phyloP scores from a whole-genome alignment of 2,329 filamentous ascomycete genomes.

The Fusarium sp. region DNA sequence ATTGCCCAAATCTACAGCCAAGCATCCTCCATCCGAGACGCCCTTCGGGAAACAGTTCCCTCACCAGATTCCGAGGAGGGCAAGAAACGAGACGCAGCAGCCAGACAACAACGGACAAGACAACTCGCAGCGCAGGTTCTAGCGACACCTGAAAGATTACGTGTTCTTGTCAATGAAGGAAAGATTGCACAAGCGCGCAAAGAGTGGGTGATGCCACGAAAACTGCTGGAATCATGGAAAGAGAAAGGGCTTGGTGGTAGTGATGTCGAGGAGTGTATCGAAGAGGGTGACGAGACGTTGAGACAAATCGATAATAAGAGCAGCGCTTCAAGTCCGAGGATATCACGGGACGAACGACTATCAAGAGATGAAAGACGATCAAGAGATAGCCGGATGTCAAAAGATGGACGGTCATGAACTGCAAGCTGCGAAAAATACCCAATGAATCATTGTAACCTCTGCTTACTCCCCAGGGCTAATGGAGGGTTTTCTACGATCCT shows the following conservation, averaged over 20 bases:
- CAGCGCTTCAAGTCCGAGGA: conserved; percentile 34
- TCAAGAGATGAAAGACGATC: conserved; percentile 34
- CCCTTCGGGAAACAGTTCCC: conserved; percentile 61
- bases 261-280: conserved; percentile 65
- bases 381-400: conserved; percentile 37
- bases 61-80: conserved; percentile 57
- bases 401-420: conserved; percentile 31
- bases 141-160: conserved; percentile 69
- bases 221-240: conserved; percentile 65
- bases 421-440: conserved; percentile 39
- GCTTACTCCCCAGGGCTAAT: neutral
- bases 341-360: conserved; percentile 36
- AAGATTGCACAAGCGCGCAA: conserved; percentile 69
- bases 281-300: conserved; percentile 66
- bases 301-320: conserved; percentile 35
- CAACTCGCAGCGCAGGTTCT: conserved; percentile 73
- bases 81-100: conserved; percentile 50
- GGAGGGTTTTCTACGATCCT: too few species aligned
- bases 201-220: conserved; percentile 66
- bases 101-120: conserved; percentile 56
- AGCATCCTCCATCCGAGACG: conserved; percentile 65
- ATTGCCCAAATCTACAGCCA: conserved; percentile 79
- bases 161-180: conserved; percentile 68
- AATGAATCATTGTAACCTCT: conserved; percentile 17
- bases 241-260: conserved; percentile 65